Base-by-base conservation (phyloP, 2,329 filamentous ascomycete species). In the Incumbomyces lentus region DNA sequence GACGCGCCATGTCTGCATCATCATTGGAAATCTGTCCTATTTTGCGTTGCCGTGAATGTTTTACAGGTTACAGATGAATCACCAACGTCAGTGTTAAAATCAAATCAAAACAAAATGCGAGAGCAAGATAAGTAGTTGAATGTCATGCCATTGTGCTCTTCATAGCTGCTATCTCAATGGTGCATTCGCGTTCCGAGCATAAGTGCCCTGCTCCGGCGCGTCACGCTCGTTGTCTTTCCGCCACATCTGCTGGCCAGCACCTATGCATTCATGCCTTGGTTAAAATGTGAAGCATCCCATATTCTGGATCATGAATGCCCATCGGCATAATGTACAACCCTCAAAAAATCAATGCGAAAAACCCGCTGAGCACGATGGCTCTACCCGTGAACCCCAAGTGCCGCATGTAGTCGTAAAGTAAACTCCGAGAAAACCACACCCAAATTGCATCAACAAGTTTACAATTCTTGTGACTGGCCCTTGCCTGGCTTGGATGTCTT, bases 401-500 rank as follows among this genome's bases (percentile, higher is more conserved):
- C 76, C 82, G 75, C 37, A 19, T 84, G 52, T 50, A 60, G 51
- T 57, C 64, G 79, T 79, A 78, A 76, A 69, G 22, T 69, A 72
- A 70, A 76, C 80, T 76, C 73, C 75, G 73, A 84, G 80, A 79
- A 82, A 81, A 79, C 77, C 81, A 73, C 65, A 68, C 67, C 55
- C 64, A 55, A 44, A 68, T 78, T 76, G 73, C 73, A 73, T 70
- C 71, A 75, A 74, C 76, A 26, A 62, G 64, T 74, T 78, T 87
- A 96, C 75, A 96, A 78, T 78, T 95, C 89, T 75, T 95, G 88
- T 75, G 87, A 94, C 62, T 81, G 76, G 68, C 81, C 83, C 82
- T 95, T 95, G 73, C 85, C 86, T 68, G 78, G 76, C 85, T 96
- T 95, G 69, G 82, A 78, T 49, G 92, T 95, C 86, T 96, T 96